A percentile compares a stretch with the other conserved stretches of the same genome.
phyloP scores from a whole-genome alignment of 2,329 filamentous ascomycete genomes.

The Talaromyces sp. region DNA sequence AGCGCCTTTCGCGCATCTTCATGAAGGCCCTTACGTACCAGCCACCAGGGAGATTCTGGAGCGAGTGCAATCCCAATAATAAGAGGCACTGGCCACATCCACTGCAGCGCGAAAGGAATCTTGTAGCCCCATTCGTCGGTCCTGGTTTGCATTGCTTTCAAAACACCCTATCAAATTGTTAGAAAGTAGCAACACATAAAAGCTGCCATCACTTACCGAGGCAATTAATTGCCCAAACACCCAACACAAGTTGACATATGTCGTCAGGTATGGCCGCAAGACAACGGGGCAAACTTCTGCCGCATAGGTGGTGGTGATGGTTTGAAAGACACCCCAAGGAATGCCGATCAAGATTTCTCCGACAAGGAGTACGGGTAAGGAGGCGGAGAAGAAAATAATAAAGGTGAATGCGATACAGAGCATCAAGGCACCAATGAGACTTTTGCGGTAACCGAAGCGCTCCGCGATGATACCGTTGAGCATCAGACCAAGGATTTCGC shows the following conservation, averaged over 20 bases:
- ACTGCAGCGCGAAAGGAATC: constrained; percentile 40
- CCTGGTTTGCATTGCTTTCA: constrained; percentile 23
- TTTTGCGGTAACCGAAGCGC: constrained; percentile 52
- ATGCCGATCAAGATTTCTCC: constrained; percentile 43
- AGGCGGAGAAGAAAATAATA: constrained; percentile 28
- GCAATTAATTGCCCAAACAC: constrained; percentile 42
- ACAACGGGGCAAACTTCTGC: constrained; percentile 39
- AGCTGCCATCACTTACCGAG: constrained; percentile 31
- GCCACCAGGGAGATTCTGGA: constrained; percentile 40
- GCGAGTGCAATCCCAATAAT: constrained; percentile 30
- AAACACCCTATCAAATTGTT: constrained; percentile 20
- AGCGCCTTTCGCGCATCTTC: constrained; percentile 41
- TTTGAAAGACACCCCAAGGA: constrained; percentile 39
- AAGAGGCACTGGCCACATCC: constrained; percentile 35
- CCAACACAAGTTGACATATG: constrained; percentile 44
- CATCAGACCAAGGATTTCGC: not conserved
- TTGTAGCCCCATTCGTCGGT: constrained; percentile 43
- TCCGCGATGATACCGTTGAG: constrained; percentile 38
- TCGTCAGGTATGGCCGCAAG: constrained; percentile 35
- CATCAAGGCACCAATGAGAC: constrained; percentile 28
- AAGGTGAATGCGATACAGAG: constrained; percentile 36
- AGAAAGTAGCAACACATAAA: not conserved
- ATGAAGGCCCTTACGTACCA: constrained; percentile 36
- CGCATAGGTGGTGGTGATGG: constrained; percentile 39
- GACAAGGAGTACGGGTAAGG: constrained; percentile 35